Base-by-base conservation (phyloP, 805 yeast genomes). In the Candida railenensis region DNA sequence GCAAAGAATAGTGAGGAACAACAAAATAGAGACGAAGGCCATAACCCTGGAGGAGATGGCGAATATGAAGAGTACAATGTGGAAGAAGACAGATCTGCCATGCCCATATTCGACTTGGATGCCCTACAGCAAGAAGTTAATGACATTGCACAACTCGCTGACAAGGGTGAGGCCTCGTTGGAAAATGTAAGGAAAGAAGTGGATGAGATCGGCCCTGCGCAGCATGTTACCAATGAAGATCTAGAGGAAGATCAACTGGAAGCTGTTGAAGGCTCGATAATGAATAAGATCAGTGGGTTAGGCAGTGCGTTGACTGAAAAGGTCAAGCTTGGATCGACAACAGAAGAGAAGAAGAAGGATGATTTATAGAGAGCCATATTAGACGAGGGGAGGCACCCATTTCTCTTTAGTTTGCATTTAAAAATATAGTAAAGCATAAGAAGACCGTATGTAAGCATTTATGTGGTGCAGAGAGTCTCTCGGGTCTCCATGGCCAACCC, bases 111-210 rank as follows among this genome's bases (percentile, higher is more conserved):
- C 54, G 78, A 79, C 52, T 66, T 79, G 14, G 65, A 59, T 37
- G 78, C 77, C 1, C 56, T 79, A 40, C 54, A 58, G 44, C 53
- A 65, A 30, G 81, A 78, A 53, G 74, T 77, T 34, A 60, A 65
- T 16, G 76, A 68, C 34, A 73, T 78, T 16, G 79, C 75, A 46
- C 53, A 58, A 22, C 58, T 69, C 34, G 72, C 73, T 1, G 52
- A n/a, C 4, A 46, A 47, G 25, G 54, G 53, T 36, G 48, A 53
- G 19, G 51, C 46, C 3, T 48, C 52, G 7, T 44, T 62, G 16
- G 51, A 53, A 33, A 37, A 51, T 25, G 53, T 54, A 2, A 42
- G 58, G 15, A 42, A 52, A 21, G 53, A 56, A 4, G 54, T 52
- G 11, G 57, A 48, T 20, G 22, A 16, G 15, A 21, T 28, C 4